phyloP scores from a whole-genome alignment of 345 rosid genomes.

The Excoecaria cochinchinensis region DNA sequence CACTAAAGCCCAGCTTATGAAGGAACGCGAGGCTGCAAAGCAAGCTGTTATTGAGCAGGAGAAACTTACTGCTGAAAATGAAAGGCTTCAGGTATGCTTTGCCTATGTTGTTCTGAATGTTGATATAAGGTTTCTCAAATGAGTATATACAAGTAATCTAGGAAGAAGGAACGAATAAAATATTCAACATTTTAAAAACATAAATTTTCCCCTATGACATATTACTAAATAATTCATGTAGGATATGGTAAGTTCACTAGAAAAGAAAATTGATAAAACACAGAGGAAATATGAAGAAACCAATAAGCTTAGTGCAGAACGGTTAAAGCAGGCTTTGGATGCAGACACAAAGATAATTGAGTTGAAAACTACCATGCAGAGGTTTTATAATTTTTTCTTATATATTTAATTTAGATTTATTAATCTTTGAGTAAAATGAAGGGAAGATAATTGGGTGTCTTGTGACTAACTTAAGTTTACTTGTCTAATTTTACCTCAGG shows the following conservation, averaged over 20 bases:
- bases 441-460: background rate
- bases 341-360: slow-evolving; percentile 81
- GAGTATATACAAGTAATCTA: background rate
- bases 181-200: background rate
- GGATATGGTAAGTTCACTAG: slow-evolving; percentile 81
- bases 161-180: background rate
- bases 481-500: slow-evolving; percentile 40
- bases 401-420: background rate
- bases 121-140: background rate
- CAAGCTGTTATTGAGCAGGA: slow-evolving; percentile 54
- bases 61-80: slow-evolving; percentile 85
- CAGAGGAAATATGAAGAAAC: slow-evolving; percentile 81
- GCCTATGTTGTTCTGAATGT: background rate
- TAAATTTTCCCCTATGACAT: background rate
- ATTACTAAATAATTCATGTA: slow-evolving; percentile 21
- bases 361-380: slow-evolving; percentile 83
- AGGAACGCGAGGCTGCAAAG: slow-evolving; percentile 42
- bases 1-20: slow-evolving; percentile 29
- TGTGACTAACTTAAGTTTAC: background rate
- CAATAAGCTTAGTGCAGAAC: slow-evolving; percentile 72
- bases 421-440: slow-evolving; percentile 2
- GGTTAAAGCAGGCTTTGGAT: slow-evolving; percentile 84
- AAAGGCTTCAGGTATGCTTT: slow-evolving; percentile 71
- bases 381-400: slow-evolving; percentile 34
- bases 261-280: slow-evolving; percentile 80